phyloP scores from a whole-genome alignment of 2,329 filamentous ascomycete genomes.

The Aspergillus melleus region DNA sequence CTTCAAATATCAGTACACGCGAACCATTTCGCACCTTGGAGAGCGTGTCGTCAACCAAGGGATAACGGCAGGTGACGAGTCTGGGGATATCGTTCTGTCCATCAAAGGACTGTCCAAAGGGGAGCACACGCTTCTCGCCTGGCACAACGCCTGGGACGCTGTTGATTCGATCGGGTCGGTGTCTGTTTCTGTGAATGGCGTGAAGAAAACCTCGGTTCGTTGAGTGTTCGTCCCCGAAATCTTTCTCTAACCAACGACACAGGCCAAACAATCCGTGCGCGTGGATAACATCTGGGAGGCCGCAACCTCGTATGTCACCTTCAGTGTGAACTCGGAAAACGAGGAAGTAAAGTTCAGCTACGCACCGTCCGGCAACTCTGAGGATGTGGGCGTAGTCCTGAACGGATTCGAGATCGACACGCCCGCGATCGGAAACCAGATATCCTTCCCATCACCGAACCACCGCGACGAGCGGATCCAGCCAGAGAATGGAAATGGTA shows the following conservation, averaged over 20 bases:
- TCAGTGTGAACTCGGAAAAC: not conserved
- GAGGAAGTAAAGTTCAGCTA: constrained; percentile 7
- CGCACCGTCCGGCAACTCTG: not conserved
- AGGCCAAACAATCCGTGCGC: constrained; percentile 1
- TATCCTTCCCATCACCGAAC: constrained; percentile 8
- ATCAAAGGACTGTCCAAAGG: constrained; percentile 5
- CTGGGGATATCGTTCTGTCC: constrained; percentile 2
- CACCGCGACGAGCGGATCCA: constrained; percentile 7
- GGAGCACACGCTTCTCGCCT: constrained; percentile 8
- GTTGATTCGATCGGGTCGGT: not conserved
- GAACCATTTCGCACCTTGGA: constrained; percentile 8
- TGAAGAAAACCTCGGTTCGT: constrained; percentile 6
- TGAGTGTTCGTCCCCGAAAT: not conserved
- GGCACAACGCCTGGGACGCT: constrained; percentile 11
- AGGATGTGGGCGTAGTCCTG: constrained; percentile 3
- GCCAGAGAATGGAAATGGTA: not conserved
- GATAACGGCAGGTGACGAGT: constrained; percentile 2
- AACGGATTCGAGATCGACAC: constrained; percentile 14
- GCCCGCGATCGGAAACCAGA: constrained; percentile 2
- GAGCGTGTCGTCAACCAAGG: constrained; percentile 13
- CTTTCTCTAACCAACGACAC: not conserved
- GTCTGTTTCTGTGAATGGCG: constrained; percentile 1
- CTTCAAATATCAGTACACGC: constrained; percentile 13
- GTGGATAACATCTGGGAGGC: constrained; percentile 13
- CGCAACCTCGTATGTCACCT: constrained; percentile 7